Conservation (phyloP, 371 early-diverging fungal genomes). For the Mortierella sp. region DNA sequence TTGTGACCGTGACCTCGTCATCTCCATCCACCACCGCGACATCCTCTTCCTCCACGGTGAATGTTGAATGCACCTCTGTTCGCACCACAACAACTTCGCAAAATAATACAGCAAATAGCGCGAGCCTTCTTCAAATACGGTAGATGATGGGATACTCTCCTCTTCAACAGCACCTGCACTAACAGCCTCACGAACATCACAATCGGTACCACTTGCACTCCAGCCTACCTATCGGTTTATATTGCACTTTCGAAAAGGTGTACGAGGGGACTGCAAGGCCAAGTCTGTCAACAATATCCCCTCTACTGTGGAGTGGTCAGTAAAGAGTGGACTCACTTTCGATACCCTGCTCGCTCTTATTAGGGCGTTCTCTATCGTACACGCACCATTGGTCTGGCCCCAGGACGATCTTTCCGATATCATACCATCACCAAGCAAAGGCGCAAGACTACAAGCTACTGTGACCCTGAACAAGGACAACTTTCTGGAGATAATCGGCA, state of each 20-base stretch:
- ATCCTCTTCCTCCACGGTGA: neutral
- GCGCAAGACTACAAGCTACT: neutral
- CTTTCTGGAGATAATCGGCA: neutral
- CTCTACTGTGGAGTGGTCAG: neutral
- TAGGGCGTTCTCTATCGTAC: neutral
- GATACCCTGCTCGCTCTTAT: neutral
- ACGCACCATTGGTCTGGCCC: neutral
- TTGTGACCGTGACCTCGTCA: too few species aligned
- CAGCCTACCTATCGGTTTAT: neutral
- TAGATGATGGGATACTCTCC: neutral
- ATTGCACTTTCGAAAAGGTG: neutral
- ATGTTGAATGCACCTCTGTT: neutral
- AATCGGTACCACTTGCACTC: neutral
- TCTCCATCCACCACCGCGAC: too few species aligned
- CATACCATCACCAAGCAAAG: neutral
- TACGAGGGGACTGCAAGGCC: neutral
- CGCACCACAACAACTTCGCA: neutral
- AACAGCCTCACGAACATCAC: neutral
- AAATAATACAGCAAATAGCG: neutral
- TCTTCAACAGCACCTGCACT: neutral
- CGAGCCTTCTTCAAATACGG: neutral
- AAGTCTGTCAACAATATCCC: neutral
- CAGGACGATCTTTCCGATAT: slow-evolving; percentile 2
- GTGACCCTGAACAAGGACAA: neutral
- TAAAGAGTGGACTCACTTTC: neutral